phyloP scores from a whole-genome alignment of 495 filamentous ascomycete genomes.

The Penicillium simplicissimum region DNA sequence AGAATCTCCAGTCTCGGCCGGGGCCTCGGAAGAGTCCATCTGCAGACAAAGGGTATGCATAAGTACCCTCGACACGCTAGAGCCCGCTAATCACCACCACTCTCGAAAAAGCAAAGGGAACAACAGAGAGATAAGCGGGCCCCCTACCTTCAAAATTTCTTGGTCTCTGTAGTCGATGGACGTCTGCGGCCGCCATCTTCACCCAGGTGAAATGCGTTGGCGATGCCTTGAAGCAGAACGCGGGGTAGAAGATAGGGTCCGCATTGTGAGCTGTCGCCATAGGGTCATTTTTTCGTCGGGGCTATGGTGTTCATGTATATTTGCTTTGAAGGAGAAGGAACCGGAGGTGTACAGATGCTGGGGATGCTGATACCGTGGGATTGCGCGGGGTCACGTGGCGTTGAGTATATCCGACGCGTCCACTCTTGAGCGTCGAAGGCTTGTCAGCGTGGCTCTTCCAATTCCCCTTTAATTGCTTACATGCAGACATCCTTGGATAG shows the following conservation, averaged over 20 bases:
- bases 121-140: conserved; percentile 9
- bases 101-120: conserved; percentile 4
- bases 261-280: conserved; percentile 35
- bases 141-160: conserved; percentile 66
- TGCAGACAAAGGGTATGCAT: not conserved
- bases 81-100: not conserved
- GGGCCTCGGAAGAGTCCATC: not conserved
- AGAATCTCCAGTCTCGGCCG: not conserved
- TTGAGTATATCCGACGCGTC: conserved; percentile 6
- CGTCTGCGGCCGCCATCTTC: conserved; percentile 69
- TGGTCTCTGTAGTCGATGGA: conserved; percentile 58
- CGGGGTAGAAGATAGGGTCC: conserved; percentile 65
- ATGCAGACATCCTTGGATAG: not conserved
- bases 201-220: conserved; percentile 84
- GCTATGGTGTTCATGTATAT: not conserved
- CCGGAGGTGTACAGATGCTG: not conserved
- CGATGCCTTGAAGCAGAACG: conserved; percentile 80
- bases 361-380: not conserved
- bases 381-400: conserved; percentile 16
- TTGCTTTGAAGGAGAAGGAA: not conserved
- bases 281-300: conserved; percentile 34
- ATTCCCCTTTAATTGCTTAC: not conserved
- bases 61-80: not conserved
- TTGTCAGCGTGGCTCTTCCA: too few relatives aligned
- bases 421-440: not conserved